A percentile compares a stretch with the other conserved stretches of the same genome.
Conservation (phyloP, 176 grass and related monocot species). For the Lolium rigidum region DNA sequence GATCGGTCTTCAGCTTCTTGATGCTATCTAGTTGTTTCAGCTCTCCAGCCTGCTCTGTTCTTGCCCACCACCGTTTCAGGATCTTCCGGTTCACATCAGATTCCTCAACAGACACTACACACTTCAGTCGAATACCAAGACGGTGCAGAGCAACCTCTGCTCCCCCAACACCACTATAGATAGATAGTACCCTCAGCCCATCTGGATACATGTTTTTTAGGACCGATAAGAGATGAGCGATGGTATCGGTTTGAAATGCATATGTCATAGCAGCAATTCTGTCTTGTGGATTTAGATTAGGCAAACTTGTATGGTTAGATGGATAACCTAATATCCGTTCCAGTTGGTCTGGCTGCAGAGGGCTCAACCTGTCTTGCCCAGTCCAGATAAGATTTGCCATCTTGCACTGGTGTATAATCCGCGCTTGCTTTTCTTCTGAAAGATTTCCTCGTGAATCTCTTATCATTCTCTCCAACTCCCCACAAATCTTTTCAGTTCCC, state of each 20-base stretch:
- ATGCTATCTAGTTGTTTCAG: slow-evolving; percentile 63
- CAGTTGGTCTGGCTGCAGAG: slow-evolving; percentile 62
- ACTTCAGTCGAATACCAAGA: slow-evolving; percentile 75
- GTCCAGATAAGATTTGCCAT: slow-evolving; percentile 73
- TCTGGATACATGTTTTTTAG: slow-evolving; percentile 63
- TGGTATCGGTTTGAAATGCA: slow-evolving; percentile 70
- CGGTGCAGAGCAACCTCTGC: slow-evolving; percentile 65
- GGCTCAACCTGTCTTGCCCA: slow-evolving; percentile 52
- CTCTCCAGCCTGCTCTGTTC: slow-evolving; percentile 60
- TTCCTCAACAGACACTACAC: slow-evolving; percentile 75
- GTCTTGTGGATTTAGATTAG: slow-evolving; percentile 43
- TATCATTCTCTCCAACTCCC: slow-evolving; percentile 53
- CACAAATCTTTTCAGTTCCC: slow-evolving; percentile 42
- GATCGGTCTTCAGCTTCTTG: slow-evolving; percentile 48
- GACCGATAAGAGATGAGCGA: slow-evolving; percentile 61
- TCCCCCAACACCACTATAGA: slow-evolving; percentile 81
- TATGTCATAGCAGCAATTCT: slow-evolving; percentile 61
- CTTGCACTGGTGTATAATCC: slow-evolving; percentile 68
- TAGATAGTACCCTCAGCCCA: slow-evolving; percentile 71
- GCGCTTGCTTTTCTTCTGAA: slow-evolving; percentile 44
- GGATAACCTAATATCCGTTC: slow-evolving; percentile 84
- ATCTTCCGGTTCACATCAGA: slow-evolving; percentile 73
- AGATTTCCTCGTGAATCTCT: slow-evolving; percentile 57
- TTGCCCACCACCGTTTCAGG: slow-evolving; percentile 74
- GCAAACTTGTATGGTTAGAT: slow-evolving; percentile 59